These are phyloP conservation scores for Aspergillus sp. DNA, from an alignment of 2,329 filamentous ascomycete genomes.

Conservation along the genomic window DNA sequence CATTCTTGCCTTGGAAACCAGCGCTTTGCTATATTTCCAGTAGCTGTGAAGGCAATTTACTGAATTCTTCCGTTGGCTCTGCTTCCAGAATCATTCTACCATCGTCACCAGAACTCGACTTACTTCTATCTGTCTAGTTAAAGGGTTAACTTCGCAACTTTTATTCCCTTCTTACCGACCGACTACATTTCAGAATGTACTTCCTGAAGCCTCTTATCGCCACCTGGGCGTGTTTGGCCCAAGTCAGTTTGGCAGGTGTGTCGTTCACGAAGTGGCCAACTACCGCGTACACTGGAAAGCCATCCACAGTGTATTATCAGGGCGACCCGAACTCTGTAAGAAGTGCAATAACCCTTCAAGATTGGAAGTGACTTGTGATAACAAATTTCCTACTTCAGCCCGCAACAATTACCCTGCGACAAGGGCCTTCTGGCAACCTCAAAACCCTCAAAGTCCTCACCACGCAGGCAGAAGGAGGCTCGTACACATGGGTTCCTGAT, in stretches of 20 bases:
- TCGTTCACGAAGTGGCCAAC: slow-evolving; percentile 55
- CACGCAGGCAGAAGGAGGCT: slow-evolving; percentile 45
- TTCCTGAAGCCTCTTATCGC: slow-evolving; percentile 52
- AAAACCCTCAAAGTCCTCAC: slow-evolving; percentile 52
- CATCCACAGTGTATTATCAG: slow-evolving; percentile 50
- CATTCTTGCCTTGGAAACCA: not conserved
- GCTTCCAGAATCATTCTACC: not conserved
- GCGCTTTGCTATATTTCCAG: not conserved
- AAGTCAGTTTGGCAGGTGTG: slow-evolving; percentile 48
- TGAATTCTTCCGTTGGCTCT: not conserved
- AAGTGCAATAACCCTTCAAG: not conserved
- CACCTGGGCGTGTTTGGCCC: slow-evolving; percentile 42
- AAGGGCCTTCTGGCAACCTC: slow-evolving; percentile 53
- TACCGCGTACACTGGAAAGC: slow-evolving; percentile 50
- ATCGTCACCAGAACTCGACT: not conserved
- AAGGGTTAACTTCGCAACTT: not conserved
- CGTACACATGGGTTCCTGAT: slow-evolving; percentile 53
- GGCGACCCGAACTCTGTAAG: slow-evolving; percentile 41
- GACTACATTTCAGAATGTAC: slow-evolving; percentile 45
- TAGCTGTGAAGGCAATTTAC: not conserved
- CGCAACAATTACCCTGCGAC: slow-evolving; percentile 57
- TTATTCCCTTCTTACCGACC: not conserved
- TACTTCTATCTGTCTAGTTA: not conserved
- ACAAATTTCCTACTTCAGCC: slow-evolving; percentile 33
- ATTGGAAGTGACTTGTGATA: slow-evolving; percentile 10